Conservation (phyloP, 2,329 filamentous ascomycete species). For the Leptographium procerum region DNA sequence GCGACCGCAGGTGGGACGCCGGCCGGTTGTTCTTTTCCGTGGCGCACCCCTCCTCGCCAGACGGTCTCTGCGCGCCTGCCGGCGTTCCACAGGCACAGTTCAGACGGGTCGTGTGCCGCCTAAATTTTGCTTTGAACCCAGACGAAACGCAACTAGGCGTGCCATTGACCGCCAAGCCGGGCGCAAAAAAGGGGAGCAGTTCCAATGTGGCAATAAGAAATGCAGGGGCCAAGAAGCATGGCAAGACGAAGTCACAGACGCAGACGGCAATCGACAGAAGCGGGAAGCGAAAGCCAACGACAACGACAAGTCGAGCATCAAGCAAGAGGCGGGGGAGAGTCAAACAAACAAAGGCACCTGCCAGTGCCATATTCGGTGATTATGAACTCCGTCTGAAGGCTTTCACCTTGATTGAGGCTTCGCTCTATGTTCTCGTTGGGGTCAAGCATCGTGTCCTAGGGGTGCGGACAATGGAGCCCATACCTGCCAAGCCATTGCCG, state of each 20-base stretch:
- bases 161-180: neutral
- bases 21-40: constrained; percentile 3
- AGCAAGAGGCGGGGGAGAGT: neutral
- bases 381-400: neutral
- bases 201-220: neutral
- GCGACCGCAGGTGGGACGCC: neutral
- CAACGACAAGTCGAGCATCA: neutral
- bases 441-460: constrained; percentile 2
- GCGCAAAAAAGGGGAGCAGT: neutral
- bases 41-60: constrained; percentile 4
- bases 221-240: neutral
- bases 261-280: neutral
- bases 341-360: neutral
- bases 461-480: neutral
- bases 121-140: constrained; percentile 3
- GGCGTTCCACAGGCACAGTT: constrained; percentile 11
- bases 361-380: neutral
- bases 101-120: constrained; percentile 5
- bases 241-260: neutral
- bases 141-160: neutral
- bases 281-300: neutral
- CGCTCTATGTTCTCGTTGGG: constrained; percentile 7
- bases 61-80: constrained; percentile 7
- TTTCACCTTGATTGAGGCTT: neutral
- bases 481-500: neutral